Conservation (phyloP, 1,139 yeast species). For the Yamadazyma oceani region DNA sequence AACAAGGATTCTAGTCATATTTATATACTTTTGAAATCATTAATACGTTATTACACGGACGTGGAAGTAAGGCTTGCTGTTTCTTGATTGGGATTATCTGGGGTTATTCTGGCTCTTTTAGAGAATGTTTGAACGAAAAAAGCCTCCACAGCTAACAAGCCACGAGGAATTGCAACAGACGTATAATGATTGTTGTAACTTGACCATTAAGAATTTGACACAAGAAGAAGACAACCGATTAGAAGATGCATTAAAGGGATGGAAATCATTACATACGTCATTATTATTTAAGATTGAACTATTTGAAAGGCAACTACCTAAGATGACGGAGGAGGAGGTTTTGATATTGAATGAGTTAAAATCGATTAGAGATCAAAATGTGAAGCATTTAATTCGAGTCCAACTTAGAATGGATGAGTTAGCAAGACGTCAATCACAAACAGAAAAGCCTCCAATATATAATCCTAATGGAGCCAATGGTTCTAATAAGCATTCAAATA, state of each 20-base stretch:
- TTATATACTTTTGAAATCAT: no score
- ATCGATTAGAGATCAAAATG: constrained; percentile 53
- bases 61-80: not conserved
- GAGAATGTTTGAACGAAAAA: constrained; percentile 49
- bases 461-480: constrained; percentile 6
- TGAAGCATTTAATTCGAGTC: constrained; percentile 44
- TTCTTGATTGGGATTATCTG: not conserved
- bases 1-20: no score
- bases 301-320: constrained; percentile 45
- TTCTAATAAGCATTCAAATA: constrained; percentile 8
- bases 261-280: constrained; percentile 68
- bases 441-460: constrained; percentile 12
- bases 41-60: no score
- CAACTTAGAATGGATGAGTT: constrained; percentile 44
- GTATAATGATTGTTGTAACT: constrained; percentile 61
- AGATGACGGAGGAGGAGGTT: constrained; percentile 42
- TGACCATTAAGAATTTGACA: constrained; percentile 54
- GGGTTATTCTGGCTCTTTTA: not conserved
- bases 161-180: constrained; percentile 59
- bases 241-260: constrained; percentile 63
- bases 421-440: constrained; percentile 22
- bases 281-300: constrained; percentile 55
- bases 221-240: constrained; percentile 55
- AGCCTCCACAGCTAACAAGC: constrained; percentile 52
- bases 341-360: constrained; percentile 45